These are phyloP conservation scores for Solanum verrucosum DNA, from an alignment of 257 asterid species.

Conservation along the genomic window DNA sequence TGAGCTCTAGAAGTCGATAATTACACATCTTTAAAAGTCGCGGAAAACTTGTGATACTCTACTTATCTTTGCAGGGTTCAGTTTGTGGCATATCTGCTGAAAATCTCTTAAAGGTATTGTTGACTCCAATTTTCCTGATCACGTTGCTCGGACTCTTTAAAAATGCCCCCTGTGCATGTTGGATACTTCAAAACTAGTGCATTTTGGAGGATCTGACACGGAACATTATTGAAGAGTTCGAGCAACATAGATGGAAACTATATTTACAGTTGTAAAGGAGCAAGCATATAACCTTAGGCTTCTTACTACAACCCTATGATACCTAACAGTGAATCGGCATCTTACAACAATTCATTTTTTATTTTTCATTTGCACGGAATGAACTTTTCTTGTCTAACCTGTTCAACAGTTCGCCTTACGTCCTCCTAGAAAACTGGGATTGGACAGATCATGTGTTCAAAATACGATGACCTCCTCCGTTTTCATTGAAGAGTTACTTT, in stretches of 20 bases:
- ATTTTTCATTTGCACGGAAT: neutral
- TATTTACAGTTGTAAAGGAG: neutral
- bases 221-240: neutral
- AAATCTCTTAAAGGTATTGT: neutral
- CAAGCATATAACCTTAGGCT: neutral
- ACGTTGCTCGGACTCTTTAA: neutral
- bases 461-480: conserved; percentile 30
- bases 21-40: neutral
- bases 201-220: neutral
- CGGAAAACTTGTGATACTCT: neutral
- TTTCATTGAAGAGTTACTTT: conserved; percentile 51
- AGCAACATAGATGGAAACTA: neutral
- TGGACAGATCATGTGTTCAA: conserved; percentile 65
- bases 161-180: neutral
- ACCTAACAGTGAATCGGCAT: neutral
- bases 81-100: neutral
- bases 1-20: neutral
- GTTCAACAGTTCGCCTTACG: conserved; percentile 58
- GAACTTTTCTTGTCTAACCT: neutral
- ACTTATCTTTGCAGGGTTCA: neutral
- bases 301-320: neutral
- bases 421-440: conserved; percentile 70
- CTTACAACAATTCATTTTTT: neutral
- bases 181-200: neutral
- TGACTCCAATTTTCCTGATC: neutral